A percentile compares a stretch with the other conserved stretches of the same genome.
phyloP scores from a whole-genome alignment of 768 basidiomycete species.

The Trametes coccinea region DNA sequence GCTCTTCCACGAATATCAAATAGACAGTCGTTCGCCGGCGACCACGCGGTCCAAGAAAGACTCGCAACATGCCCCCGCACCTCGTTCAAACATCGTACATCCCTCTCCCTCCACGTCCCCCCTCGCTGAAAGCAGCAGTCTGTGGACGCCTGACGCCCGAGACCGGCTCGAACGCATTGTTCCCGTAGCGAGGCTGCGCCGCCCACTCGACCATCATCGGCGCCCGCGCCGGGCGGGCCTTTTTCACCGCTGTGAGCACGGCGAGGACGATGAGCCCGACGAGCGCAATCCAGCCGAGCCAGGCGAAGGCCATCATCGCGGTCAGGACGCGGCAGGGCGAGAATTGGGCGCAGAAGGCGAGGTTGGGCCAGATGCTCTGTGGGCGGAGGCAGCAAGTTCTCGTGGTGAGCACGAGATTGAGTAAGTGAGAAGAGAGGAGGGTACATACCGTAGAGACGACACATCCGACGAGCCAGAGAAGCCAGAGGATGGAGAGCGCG shows the following conservation, averaged over 20 bases:
- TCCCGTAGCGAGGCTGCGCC: not conserved
- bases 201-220: conserved; percentile 24
- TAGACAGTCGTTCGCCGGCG: too few species aligned
- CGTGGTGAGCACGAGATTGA: too few species aligned
- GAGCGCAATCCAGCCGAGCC: conserved; percentile 32
- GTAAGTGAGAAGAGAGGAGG: not conserved
- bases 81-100: too few species aligned
- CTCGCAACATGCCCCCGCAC: too few species aligned
- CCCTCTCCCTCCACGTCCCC: too few species aligned
- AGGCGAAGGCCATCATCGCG: conserved; percentile 35
- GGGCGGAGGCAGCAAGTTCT: not conserved
- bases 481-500: conserved; percentile 27
- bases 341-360: conserved; percentile 30
- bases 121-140: too few species aligned
- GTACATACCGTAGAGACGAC: conserved; percentile 29
- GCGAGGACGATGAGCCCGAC: conserved; percentile 26
- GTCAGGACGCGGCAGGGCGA: conserved; percentile 31
- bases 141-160: too few species aligned
- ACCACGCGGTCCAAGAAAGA: too few species aligned
- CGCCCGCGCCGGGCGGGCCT: conserved; percentile 7
- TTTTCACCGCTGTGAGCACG: conserved; percentile 15
- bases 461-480: conserved; percentile 34
- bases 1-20: too few species aligned
- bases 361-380: conserved; percentile 33
- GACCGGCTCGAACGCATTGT: too few species aligned